A percentile compares a stretch with the other conserved stretches of the same genome.
phyloP scores from a whole-genome alignment of 805 yeast species.

The Kurtzmaniella fragi region DNA sequence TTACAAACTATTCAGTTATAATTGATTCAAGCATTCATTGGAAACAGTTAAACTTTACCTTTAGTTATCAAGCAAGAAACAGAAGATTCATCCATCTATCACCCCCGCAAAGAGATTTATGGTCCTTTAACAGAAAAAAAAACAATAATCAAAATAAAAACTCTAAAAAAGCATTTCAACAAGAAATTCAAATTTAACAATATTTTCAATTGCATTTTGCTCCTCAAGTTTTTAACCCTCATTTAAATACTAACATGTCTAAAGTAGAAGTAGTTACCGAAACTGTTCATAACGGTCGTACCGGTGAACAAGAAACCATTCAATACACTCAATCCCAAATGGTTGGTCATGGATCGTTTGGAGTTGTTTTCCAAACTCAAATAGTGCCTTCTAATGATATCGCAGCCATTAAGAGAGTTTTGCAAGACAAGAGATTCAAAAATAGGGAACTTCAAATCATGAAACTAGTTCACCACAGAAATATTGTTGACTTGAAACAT shows the following conservation, averaged over 20 bases:
- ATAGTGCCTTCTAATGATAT: slow-evolving; percentile 67
- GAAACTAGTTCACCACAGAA: slow-evolving; percentile 82
- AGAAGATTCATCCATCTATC: too few species aligned
- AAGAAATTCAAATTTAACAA: background rate
- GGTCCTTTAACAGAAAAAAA: background rate
- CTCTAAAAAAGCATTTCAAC: background rate
- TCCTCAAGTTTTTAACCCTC: too few species aligned
- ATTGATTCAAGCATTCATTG: too few species aligned
- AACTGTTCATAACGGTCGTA: slow-evolving; percentile 66
- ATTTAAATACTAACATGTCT: slow-evolving; percentile 33
- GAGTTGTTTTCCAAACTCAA: slow-evolving; percentile 90
- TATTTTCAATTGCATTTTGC: slow-evolving; percentile 1
- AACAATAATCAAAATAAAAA: background rate
- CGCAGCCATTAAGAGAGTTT: slow-evolving; percentile 93
- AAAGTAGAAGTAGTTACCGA: slow-evolving; percentile 50
- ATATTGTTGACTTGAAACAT: slow-evolving; percentile 82
- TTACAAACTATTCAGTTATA: too few species aligned
- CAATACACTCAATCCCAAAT: slow-evolving; percentile 79
- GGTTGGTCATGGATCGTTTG: slow-evolving; percentile 99
- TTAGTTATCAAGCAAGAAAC: too few species aligned
- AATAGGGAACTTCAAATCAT: slow-evolving; percentile 93
- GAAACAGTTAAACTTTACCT: too few species aligned
- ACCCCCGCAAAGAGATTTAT: too few species aligned
- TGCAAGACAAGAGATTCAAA: slow-evolving; percentile 91
- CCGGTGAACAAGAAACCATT: slow-evolving; percentile 57